These are phyloP conservation scores for Aspergillus uvarum DNA, from an alignment of 2,329 filamentous ascomycete genomes.

Conservation along the genomic window DNA sequence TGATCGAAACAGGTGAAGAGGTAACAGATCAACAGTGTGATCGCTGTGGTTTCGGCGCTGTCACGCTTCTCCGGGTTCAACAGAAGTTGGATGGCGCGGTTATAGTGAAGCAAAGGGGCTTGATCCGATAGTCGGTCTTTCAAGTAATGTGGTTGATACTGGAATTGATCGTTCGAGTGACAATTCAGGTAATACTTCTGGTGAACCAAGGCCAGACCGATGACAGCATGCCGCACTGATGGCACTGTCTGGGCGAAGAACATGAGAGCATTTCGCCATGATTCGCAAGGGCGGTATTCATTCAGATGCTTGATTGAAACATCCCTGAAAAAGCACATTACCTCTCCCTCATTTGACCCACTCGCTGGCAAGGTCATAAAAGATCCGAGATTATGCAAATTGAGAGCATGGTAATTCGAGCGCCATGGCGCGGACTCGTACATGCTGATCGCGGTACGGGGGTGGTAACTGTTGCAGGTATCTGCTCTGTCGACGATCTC, in stretches of 20 bases:
- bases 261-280: conserved; percentile 38
- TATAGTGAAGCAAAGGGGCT: conserved; percentile 18
- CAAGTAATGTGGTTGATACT: conserved; percentile 4
- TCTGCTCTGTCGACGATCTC: neutral
- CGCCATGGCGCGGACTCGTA: neutral
- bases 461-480: conserved; percentile 16
- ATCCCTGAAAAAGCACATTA: conserved; percentile 18
- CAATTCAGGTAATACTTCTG: conserved; percentile 23
- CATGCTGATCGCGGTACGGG: neutral
- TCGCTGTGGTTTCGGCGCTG: conserved; percentile 26
- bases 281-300: conserved; percentile 32
- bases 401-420: neutral
- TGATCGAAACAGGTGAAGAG: conserved; percentile 44
- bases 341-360: conserved; percentile 13
- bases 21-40: conserved; percentile 42
- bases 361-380: conserved; percentile 14
- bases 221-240: conserved; percentile 37
- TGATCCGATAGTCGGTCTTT: conserved; percentile 18
- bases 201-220: conserved; percentile 27
- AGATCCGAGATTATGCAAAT: conserved; percentile 8
- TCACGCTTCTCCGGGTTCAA: conserved; percentile 19
- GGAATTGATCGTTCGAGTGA: conserved; percentile 6
- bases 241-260: conserved; percentile 35
- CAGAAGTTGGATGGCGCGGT: conserved; percentile 27
- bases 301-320: conserved; percentile 22